These are phyloP conservation scores for Colletotrichum plurivorum DNA, from an alignment of 2,329 filamentous ascomycete genomes.

Conservation along the genomic window DNA sequence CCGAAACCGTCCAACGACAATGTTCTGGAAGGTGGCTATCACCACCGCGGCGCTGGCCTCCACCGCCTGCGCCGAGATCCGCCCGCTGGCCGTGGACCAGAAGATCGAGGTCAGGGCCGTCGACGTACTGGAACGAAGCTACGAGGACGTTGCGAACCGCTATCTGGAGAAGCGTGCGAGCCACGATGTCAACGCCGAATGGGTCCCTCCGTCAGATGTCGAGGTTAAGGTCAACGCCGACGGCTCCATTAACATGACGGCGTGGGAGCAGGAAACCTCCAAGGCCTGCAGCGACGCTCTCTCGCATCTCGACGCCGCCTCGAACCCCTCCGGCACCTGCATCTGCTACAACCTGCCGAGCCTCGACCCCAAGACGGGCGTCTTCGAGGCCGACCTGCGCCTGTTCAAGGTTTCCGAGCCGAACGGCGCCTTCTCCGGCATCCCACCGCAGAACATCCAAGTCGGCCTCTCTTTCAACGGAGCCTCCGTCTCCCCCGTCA, in stretches of 20 bases:
- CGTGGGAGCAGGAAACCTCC: conserved; percentile 68
- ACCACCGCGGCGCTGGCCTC: conserved; percentile 37
- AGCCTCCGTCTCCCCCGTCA: conserved; percentile 64
- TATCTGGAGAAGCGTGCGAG: conserved; percentile 43
- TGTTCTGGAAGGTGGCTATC: conserved; percentile 40
- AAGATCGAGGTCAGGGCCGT: conserved; percentile 47
- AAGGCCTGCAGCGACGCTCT: conserved; percentile 73
- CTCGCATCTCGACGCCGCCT: conserved; percentile 66
- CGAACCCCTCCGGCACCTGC: conserved; percentile 82
- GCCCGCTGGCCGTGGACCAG: conserved; percentile 43
- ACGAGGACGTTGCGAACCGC: conserved; percentile 40
- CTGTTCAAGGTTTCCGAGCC: conserved; percentile 79
- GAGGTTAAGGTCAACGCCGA: conserved; percentile 56
- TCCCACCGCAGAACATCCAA: conserved; percentile 66
- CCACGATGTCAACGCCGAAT: conserved; percentile 24
- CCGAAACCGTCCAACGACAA: conserved; percentile 7
- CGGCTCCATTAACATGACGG: conserved; percentile 65
- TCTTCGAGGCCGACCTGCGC: conserved; percentile 83
- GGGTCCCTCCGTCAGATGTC: conserved; percentile 24
- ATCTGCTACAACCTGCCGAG: conserved; percentile 87
- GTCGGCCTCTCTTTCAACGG: conserved; percentile 69
- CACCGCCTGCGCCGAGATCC: conserved; percentile 39
- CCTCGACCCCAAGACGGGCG: conserved; percentile 75
- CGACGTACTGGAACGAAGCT: conserved; percentile 39
- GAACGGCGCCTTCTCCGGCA: conserved; percentile 65